phyloP scores from a whole-genome alignment of 306 rosid species.

The Lathyrus aphaca region DNA sequence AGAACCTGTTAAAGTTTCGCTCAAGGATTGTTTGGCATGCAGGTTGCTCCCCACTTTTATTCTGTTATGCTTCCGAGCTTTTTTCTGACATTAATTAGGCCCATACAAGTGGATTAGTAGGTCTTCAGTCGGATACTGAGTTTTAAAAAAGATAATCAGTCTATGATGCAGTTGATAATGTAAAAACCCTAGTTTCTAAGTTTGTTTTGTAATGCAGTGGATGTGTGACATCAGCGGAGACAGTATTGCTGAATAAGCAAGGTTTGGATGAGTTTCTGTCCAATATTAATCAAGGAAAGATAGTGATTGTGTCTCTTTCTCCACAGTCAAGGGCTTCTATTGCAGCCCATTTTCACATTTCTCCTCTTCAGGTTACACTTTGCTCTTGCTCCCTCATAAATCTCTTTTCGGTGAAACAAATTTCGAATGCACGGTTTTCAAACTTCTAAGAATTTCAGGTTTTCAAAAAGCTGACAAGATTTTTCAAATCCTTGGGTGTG shows the following conservation, averaged over 20 bases:
- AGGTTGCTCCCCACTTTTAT: slow-evolving; percentile 48
- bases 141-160: too few relatives aligned
- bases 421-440: not conserved
- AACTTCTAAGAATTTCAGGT: slow-evolving; percentile 52
- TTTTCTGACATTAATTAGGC: not conserved
- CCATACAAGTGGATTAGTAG: not conserved
- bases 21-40: slow-evolving; percentile 98
- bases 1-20: slow-evolving; percentile 89
- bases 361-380: slow-evolving; percentile 72
- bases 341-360: slow-evolving; percentile 81
- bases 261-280: slow-evolving; percentile 90
- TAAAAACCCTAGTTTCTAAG: not conserved
- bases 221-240: slow-evolving; percentile 93
- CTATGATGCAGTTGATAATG: slow-evolving; percentile 18
- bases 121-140: not conserved
- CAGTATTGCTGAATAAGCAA: slow-evolving; percentile 95
- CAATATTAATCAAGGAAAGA: slow-evolving; percentile 63
- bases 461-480: slow-evolving; percentile 69
- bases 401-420: slow-evolving; percentile 2
- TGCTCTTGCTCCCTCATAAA: not conserved
- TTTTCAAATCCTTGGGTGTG: slow-evolving; percentile 88
- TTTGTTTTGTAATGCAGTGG: slow-evolving; percentile 65
- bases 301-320: slow-evolving; percentile 78
- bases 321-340: slow-evolving; percentile 97
- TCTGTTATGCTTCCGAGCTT: not conserved